Conservation (phyloP, 352 stramenopile species). For the Globisporangium parvum region DNA sequence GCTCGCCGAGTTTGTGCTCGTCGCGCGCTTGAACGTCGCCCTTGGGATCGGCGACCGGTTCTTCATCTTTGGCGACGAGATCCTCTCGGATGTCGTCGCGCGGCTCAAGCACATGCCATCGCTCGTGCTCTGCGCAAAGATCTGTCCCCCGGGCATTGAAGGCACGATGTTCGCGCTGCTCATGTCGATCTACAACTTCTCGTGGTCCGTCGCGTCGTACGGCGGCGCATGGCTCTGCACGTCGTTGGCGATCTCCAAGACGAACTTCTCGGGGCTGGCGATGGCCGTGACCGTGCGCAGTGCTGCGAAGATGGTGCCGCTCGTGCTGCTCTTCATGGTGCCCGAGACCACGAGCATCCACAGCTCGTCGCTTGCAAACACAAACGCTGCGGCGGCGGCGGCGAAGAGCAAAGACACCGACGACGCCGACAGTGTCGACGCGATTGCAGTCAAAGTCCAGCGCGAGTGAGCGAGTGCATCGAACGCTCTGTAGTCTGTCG, state of each 20-base stretch:
- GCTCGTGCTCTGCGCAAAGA: conserved; percentile 92
- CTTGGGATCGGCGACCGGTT: conserved; percentile 60
- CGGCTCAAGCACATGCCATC: conserved; percentile 89
- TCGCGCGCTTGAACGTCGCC: conserved; percentile 54
- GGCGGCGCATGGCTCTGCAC: conserved; percentile 72
- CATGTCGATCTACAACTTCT: conserved; percentile 86
- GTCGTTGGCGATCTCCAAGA: conserved; percentile 73
- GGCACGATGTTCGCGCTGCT: conserved; percentile 94
- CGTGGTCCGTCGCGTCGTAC: conserved; percentile 71
- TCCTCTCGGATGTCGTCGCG: conserved; percentile 73
- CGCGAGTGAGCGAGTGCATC: too few relatives aligned
- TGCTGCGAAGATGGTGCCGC: conserved; percentile 53
- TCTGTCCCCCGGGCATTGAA: conserved; percentile 95
- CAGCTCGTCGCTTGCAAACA: conserved; percentile 31
- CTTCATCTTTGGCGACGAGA: conserved; percentile 82
- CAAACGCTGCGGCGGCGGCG: neutral
- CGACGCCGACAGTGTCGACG: neutral
- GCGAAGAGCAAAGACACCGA: conserved; percentile 1
- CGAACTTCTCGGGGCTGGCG: conserved; percentile 55
- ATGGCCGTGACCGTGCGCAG: conserved; percentile 54
- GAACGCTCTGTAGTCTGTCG: too few relatives aligned
- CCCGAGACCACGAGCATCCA: conserved; percentile 61
- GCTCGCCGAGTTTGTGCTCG: conserved; percentile 64
- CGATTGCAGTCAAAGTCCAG: too few relatives aligned
- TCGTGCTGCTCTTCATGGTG: conserved; percentile 72